Percentiles rank a stretch among this genome's conserved stretches.
Evolutionary conservation across 257 asterid genomes (phyloP).

Genomic region (Fraxinus quadrangulata): DNA sequence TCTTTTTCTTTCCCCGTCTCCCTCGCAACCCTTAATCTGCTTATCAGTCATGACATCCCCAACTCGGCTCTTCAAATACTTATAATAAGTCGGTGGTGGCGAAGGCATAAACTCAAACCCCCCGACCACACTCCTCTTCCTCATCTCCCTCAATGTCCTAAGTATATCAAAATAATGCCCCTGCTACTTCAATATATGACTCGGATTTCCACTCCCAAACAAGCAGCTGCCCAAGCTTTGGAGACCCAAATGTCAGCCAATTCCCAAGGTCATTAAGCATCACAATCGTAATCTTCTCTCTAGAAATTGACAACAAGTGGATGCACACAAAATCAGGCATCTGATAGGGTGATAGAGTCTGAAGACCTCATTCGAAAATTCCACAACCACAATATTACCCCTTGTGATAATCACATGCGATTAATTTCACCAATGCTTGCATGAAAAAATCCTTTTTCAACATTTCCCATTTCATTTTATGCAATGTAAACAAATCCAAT

Average conservation of each 20-base stretch:
- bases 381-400: conserved; percentile 91
- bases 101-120: conserved; percentile 97
- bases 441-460: conserved; percentile 72
- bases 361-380: conserved; percentile 91
- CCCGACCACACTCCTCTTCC: conserved; percentile 77
- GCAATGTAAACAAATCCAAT: conserved; percentile 44
- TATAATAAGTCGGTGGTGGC: conserved; percentile 80
- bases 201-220: conserved; percentile 99
- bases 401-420: conserved; percentile 80
- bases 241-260: conserved; percentile 93
- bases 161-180: conserved; percentile 99
- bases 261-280: conserved; percentile 85
- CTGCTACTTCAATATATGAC: conserved; percentile 88
- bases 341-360: too few relatives aligned
- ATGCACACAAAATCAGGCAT: conserved; percentile 85
- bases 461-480: conserved; percentile 66
- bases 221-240: conserved; percentile 94
- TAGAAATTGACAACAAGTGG: conserved; percentile 73
- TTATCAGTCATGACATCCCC: conserved; percentile 75
- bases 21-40: conserved; percentile 82
- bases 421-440: conserved; percentile 79
- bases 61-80: conserved; percentile 62
- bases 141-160: conserved; percentile 84
- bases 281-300: conserved; percentile 84
- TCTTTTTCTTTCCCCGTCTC: conserved; percentile 56